Base-by-base conservation (phyloP, 495 filamentous ascomycete genomes). In the Penicillium waksmanii region DNA sequence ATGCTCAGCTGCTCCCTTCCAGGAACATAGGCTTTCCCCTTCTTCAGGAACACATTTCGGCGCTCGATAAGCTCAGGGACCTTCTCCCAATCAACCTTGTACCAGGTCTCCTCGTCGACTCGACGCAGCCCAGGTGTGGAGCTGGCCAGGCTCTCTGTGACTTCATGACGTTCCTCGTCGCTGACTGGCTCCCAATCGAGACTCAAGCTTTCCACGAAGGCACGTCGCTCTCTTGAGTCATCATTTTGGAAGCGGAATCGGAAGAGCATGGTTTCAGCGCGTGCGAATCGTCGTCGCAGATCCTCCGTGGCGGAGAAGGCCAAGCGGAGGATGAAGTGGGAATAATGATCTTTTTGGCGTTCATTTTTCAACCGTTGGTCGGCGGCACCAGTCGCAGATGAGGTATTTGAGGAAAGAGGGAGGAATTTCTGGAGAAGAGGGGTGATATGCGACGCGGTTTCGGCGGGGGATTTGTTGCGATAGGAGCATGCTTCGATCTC, bases 401-500 rank as follows among this genome's bases (percentile, higher is more conserved):
- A 86, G 12, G 87, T 84, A 66, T 93, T 96, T 9, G 90, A 80
- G 57, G 85, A 85, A 38, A 99, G 86, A 4, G 91, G 91, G 19
- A 99, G 84, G 72, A 89, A 91, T 79, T 96, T 96, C 52, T 89
- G 82, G 17, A 97, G 83, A 10, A 96, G 80, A 10, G 90, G 87
- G 58, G 81, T 85, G 76, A 99, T 91, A 67, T 95, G 87, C 31
- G 80, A 68, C 25, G 82, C 82, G 34, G 93, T 96, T 70, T 99
- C 96, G 57, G 84, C 78, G 48, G 82, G 83, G 21, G 86, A 82
- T 63, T 89, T 90, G 76, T 97, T 97, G 71, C 96, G 90, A 82
- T 96, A 97, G 35, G 91, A 91, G 71, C 93, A 97, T 50, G 93
- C 87, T 82, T 99, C 96, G 36, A 99, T 85, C 74, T 98, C 96